These are phyloP conservation scores for Monosporascus sp. DNA, from an alignment of 2,329 filamentous ascomycete species.

Conservation along the genomic window DNA sequence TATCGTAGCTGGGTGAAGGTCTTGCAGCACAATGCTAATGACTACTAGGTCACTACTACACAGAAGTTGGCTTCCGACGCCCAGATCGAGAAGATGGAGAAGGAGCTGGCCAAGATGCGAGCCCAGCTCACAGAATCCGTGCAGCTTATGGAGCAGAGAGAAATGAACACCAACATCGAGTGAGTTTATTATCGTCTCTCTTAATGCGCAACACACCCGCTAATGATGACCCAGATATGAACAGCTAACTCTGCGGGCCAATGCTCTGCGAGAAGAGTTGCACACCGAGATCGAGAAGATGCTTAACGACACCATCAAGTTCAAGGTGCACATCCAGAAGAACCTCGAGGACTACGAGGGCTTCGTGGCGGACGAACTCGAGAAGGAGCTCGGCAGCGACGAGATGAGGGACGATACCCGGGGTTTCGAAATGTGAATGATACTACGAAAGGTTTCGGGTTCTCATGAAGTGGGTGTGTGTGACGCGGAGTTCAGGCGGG, in stretches of 20 bases:
- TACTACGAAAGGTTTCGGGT: background rate
- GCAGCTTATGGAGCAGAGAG: constrained; percentile 85
- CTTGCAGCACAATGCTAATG: constrained; percentile 6
- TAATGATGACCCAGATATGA: constrained; percentile 61
- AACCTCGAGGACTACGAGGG: constrained; percentile 89
- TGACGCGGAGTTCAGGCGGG: background rate
- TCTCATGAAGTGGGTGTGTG: background rate
- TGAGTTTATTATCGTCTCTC: constrained; percentile 38
- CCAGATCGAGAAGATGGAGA: constrained; percentile 98
- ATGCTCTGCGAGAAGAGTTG: constrained; percentile 86
- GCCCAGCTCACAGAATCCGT: constrained; percentile 77
- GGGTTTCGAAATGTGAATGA: background rate
- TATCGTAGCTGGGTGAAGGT: too few relatives aligned
- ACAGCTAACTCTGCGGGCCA: constrained; percentile 79
- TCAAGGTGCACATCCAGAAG: constrained; percentile 96
- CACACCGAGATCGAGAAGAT: constrained; percentile 95
- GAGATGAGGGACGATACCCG: constrained; percentile 49
- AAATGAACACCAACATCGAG: constrained; percentile 97
- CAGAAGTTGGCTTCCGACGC: constrained; percentile 86
- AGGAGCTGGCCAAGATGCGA: constrained; percentile 91
- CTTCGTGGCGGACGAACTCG: constrained; percentile 90
- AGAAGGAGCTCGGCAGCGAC: constrained; percentile 69
- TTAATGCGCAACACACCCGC: background rate
- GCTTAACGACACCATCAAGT: constrained; percentile 95
- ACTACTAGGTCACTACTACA: constrained; percentile 57